phyloP scores from a whole-genome alignment of 2,329 filamentous ascomycete species.

The Orbilia ellipsospora region DNA sequence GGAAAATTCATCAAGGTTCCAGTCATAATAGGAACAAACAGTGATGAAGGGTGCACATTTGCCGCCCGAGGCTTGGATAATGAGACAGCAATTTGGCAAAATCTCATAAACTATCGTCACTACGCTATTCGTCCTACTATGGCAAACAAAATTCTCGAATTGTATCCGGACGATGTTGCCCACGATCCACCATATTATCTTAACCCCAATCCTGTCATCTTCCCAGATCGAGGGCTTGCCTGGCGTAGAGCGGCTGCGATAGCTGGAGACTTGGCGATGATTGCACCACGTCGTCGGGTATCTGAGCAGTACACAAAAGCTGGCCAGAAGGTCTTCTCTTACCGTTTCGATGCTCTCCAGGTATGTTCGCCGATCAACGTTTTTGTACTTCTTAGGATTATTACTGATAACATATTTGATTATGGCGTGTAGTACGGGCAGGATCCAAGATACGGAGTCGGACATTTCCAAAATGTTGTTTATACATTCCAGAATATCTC shows the following conservation, averaged over 20 bases:
- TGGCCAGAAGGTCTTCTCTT: no score
- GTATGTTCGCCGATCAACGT: no score
- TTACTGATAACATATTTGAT: no score
- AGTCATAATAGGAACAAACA: no score
- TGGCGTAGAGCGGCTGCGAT: conserved; percentile 69
- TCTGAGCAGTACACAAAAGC: conserved; percentile 53
- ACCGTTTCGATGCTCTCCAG: no score
- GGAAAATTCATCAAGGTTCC: no score
- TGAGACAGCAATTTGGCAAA: neutral
- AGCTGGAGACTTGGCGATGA: conserved; percentile 68
- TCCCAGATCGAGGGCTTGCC: conserved; percentile 62
- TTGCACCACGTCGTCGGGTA: conserved; percentile 68
- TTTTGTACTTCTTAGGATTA: no score
- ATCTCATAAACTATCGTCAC: neutral
- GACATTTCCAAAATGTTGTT: no score
- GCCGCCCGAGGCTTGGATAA: conserved; percentile 63
- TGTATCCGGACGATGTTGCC: conserved; percentile 7
- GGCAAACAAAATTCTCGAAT: neutral
- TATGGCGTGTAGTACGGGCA: no score
- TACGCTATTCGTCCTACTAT: neutral
- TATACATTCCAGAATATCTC: no score
- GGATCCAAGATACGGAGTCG: no score
- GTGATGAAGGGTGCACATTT: conserved; percentile 67
- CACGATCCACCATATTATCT: conserved; percentile 5
- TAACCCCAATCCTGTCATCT: conserved; percentile 8